A percentile compares a stretch with the other conserved stretches of the same genome.
These are phyloP conservation scores for Dysphania ambrosioides DNA, from an alignment of 148 eudicot species.

Conservation along the genomic window DNA sequence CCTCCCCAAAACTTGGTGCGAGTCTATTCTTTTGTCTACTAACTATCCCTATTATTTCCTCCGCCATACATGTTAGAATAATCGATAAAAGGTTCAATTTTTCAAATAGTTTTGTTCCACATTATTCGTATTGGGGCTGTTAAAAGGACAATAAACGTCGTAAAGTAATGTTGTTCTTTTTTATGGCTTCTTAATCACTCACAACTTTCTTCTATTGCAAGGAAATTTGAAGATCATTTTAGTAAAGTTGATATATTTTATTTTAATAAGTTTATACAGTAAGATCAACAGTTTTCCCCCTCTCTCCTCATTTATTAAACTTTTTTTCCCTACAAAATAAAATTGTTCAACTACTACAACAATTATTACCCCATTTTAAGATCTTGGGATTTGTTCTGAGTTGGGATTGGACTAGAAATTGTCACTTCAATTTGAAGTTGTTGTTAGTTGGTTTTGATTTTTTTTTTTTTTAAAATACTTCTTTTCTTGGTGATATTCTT, in stretches of 20 bases:
- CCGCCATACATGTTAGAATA: no score
- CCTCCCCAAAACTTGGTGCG: no score
- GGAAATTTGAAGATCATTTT: background rate
- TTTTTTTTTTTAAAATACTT: no score
- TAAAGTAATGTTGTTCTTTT: no score
- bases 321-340: slow-evolving; percentile 17
- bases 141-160: no score
- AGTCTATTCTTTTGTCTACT: background rate
- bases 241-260: background rate
- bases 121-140: no score
- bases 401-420: slow-evolving; percentile 16
- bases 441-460: slow-evolving; percentile 27
- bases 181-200: slow-evolving; percentile 9
- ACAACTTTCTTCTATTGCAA: slow-evolving; percentile 19
- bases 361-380: slow-evolving; percentile 1
- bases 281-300: background rate
- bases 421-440: slow-evolving; percentile 36
- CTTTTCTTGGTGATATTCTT: background rate
- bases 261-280: background rate
- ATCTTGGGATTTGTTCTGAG: slow-evolving; percentile 35
- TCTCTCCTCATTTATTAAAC: slow-evolving; percentile 29
- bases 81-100: no score
- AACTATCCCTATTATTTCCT: slow-evolving; percentile 15
- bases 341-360: background rate
- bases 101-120: no score